Evolutionary conservation across 2,329 filamentous ascomycete genomes (phyloP).

Genomic region (Pseudocercospora ulei): DNA sequence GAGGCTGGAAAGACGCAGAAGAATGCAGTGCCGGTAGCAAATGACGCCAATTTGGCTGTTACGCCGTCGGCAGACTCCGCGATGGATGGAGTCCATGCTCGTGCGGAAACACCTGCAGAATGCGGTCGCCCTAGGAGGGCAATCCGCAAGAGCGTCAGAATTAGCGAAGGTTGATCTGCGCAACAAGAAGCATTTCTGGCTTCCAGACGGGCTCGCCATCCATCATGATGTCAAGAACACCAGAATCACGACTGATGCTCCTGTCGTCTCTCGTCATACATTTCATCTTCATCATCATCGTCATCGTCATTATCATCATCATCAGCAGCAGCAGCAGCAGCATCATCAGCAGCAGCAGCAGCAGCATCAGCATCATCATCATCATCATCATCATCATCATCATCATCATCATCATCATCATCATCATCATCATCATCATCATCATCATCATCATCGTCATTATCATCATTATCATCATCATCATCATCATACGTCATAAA

Average conservation of each 20-base stretch:
- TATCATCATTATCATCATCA: no score
- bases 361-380: no score
- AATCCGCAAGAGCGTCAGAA: constrained; percentile 30
- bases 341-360: no score
- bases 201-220: background rate
- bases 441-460: no score
- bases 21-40: constrained; percentile 19
- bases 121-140: constrained; percentile 25
- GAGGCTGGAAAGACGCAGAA: constrained; percentile 19
- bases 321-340: no score
- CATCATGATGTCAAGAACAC: constrained; percentile 3
- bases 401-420: no score
- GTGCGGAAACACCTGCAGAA: constrained; percentile 14
- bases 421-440: no score
- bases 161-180: constrained; percentile 26
- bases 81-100: constrained; percentile 6
- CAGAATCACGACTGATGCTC: constrained; percentile 5
- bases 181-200: background rate
- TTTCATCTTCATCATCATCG: no score
- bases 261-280: background rate
- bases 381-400: no score
- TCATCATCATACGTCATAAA: background rate
- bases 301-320: no score
- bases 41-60: constrained; percentile 11
- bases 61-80: constrained; percentile 6